These are phyloP conservation scores for Chrysoporthe deuterocubensis DNA, from an alignment of 2,329 filamentous ascomycete genomes.

Conservation along the genomic window DNA sequence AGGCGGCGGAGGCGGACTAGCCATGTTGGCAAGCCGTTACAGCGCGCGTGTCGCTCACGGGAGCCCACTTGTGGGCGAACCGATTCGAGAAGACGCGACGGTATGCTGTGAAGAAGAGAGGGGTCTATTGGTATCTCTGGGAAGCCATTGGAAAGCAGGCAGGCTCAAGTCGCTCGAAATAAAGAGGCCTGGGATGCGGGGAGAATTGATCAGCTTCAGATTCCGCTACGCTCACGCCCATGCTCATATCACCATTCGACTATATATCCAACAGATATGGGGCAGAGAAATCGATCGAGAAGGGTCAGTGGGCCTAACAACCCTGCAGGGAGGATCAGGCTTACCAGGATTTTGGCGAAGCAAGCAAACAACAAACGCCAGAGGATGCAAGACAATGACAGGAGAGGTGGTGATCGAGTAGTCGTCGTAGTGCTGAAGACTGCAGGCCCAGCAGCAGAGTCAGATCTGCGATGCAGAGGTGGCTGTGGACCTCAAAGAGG, in stretches of 20 bases:
- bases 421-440: background rate
- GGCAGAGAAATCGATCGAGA: background rate
- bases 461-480: background rate
- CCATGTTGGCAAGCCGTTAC: slow-evolving; percentile 42
- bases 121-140: slow-evolving; percentile 43
- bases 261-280: background rate
- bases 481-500: background rate
- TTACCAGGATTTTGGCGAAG: slow-evolving; percentile 16
- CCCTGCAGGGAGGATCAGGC: background rate
- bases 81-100: slow-evolving; percentile 22
- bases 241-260: background rate
- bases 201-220: slow-evolving; percentile 8
- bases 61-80: slow-evolving; percentile 8
- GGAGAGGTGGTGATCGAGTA: background rate
- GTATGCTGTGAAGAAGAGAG: slow-evolving; percentile 27
- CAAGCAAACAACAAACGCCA: slow-evolving; percentile 14
- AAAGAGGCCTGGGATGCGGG: slow-evolving; percentile 3
- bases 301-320: background rate
- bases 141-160: slow-evolving; percentile 38
- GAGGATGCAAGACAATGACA: slow-evolving; percentile 9
- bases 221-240: background rate
- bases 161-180: slow-evolving; percentile 26
- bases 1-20: slow-evolving; percentile 74
- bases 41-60: background rate
- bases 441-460: background rate